phyloP scores from a whole-genome alignment of 495 filamentous ascomycete species.

The Geopyxis carbonaria region DNA sequence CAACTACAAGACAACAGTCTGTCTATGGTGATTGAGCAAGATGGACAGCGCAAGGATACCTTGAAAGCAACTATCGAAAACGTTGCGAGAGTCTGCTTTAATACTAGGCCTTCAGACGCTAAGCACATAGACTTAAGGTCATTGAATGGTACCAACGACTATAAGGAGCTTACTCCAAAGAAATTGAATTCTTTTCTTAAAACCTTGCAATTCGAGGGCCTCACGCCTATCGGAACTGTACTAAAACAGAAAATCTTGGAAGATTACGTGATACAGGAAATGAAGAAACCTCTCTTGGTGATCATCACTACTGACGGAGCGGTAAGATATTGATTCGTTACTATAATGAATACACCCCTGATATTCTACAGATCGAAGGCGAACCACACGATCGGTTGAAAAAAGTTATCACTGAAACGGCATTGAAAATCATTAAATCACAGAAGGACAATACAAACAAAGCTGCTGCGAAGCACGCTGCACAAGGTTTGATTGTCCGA shows the following conservation, averaged over 20 bases:
- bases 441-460: too few species aligned
- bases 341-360: neutral
- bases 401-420: constrained; percentile 31
- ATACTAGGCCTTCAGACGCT: constrained; percentile 48
- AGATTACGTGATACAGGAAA: constrained; percentile 30
- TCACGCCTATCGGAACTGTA: constrained; percentile 47
- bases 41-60: constrained; percentile 39
- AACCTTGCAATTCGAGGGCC: constrained; percentile 38
- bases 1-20: constrained; percentile 40
- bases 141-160: constrained; percentile 38
- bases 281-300: constrained; percentile 43
- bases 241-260: constrained; percentile 43
- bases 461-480: too few species aligned
- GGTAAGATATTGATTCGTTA: neutral
- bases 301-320: constrained; percentile 51
- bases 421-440: neutral
- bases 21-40: constrained; percentile 50
- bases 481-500: too few species aligned
- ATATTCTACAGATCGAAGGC: constrained; percentile 38
- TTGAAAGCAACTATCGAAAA: constrained; percentile 40
- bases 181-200: constrained; percentile 37
- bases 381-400: constrained; percentile 37
- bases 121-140: constrained; percentile 46
- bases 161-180: constrained; percentile 34
- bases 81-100: constrained; percentile 42